Percentiles rank a stretch among this genome's conserved stretches.
phyloP scores from a whole-genome alignment of 2,329 filamentous ascomycete genomes.

The Exophiala spinifera region DNA sequence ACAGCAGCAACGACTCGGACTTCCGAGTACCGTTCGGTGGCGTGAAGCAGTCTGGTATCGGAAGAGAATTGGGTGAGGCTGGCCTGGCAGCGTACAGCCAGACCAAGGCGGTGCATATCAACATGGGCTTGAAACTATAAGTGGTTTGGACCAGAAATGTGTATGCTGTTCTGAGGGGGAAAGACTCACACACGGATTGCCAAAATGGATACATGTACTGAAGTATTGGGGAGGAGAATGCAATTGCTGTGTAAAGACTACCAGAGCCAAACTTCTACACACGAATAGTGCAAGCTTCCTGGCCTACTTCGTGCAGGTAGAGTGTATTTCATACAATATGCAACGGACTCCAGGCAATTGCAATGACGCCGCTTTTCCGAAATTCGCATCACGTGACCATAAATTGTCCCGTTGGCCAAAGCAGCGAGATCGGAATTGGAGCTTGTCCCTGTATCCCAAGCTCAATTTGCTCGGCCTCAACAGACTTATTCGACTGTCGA shows the following conservation, averaged over 20 bases:
- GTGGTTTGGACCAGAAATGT: background rate
- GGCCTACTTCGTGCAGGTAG: no score
- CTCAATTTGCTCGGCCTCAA: background rate
- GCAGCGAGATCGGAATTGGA: background rate
- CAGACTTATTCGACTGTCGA: background rate
- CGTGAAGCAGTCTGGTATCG: conserved; percentile 50
- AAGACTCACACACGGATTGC: no score
- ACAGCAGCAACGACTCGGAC: conserved; percentile 44
- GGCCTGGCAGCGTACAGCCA: conserved; percentile 42
- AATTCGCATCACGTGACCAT: background rate
- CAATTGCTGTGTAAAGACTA: no score
- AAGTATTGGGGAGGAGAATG: no score
- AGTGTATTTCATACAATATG: no score
- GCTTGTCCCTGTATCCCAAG: background rate
- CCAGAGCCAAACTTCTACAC: no score
- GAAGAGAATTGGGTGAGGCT: conserved; percentile 46
- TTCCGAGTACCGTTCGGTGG: conserved; percentile 43
- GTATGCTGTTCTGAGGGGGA: no score
- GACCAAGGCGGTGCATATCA: conserved; percentile 42
- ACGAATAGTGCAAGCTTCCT: no score
- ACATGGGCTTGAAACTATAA: conserved; percentile 38
- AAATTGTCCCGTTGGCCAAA: background rate
- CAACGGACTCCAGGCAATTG: no score
- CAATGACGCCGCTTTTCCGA: background rate
- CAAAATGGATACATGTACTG: no score